These are phyloP conservation scores for Populus trichocarpa DNA, from an alignment of 441 rosid species.

Conservation along the genomic window DNA sequence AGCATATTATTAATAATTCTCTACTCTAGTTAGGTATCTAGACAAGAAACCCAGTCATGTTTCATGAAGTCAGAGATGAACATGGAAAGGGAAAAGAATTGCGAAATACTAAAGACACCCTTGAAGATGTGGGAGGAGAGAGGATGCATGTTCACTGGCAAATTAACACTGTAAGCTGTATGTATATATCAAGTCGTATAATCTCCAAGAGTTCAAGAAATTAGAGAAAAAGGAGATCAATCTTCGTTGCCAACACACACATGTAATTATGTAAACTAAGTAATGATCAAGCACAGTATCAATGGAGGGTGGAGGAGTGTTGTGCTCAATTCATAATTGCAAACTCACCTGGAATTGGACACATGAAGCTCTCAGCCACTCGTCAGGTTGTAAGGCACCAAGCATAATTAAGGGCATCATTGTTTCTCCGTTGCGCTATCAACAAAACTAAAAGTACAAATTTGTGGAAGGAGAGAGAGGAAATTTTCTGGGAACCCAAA, in stretches of 20 bases:
- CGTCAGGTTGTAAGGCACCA: background rate
- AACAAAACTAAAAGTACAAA: background rate
- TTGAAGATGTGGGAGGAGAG: too few species aligned
- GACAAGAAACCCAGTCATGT: background rate
- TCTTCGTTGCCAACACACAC: background rate
- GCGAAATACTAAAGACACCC: too few species aligned
- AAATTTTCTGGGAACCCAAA: background rate
- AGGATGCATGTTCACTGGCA: too few species aligned
- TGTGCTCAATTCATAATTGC: background rate
- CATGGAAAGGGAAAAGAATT: background rate
- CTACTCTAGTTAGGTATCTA: background rate
- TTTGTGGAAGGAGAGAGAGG: background rate
- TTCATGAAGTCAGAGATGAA: background rate
- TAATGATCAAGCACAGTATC: background rate
- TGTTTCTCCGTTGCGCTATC: background rate
- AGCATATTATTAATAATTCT: too few species aligned
- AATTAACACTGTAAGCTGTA: too few species aligned
- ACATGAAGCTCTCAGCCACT: background rate
- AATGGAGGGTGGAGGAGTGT: background rate
- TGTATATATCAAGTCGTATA: too few species aligned
- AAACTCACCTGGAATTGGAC: background rate
- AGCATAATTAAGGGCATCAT: background rate
- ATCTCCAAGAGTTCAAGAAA: too few species aligned
- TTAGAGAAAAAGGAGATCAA: background rate
- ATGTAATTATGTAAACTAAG: background rate